Evolutionary conservation across 768 basidiomycete genomes (phyloP), one percentile per base, ranked within the genome.

Genomic region (Suillus clintonianus): DNA sequence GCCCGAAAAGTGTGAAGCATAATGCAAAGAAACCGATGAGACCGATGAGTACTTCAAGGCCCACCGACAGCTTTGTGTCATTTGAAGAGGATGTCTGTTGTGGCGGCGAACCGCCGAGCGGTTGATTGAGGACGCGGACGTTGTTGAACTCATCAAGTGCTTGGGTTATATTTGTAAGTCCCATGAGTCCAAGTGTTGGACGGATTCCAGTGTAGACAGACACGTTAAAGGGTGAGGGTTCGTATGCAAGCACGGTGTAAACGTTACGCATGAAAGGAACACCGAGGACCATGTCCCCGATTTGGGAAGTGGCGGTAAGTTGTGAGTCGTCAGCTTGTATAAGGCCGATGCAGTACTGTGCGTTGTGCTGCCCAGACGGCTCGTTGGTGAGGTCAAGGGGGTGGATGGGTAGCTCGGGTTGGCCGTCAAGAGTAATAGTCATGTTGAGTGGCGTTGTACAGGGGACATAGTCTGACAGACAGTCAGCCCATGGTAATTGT

Each of bases 171-270:
- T 93, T 83, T 2, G 90, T 92, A 1, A 94, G 77, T 4, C 81
- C 71, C 24, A 91, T 64, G 8, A 94, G 72, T 0, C 91, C 92
- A 1, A 94, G 80, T 1, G 78, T 73, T 0, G 91, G 82, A 4
- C 62, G 54, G 62, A 68, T 66, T 43, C 66, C 67, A 32, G 65
- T 64, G 50, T 67, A 62, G 27, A 69, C 67, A 39, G 64, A 63
- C 5, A 59, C 60, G 34, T 81, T 76, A 72, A 89, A 86, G 4
- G 69, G 67, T 3, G 87, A 87, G 0, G 69, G 63, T 53, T 83
- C 79, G 71, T 89, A 91, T 1, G 87, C 88, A 83, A 92, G 84
- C 65, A 94, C 90, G 14, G 85, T 88, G 71, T 94, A 94, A 4
- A 86, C 82, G 69, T 88, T 92, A 13, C 90, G 82, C 69, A 94